A percentile compares a stretch with the other conserved stretches of the same genome.
Conservation (phyloP, 2,329 filamentous ascomycete species). For the Aspergillus phoenicis region DNA sequence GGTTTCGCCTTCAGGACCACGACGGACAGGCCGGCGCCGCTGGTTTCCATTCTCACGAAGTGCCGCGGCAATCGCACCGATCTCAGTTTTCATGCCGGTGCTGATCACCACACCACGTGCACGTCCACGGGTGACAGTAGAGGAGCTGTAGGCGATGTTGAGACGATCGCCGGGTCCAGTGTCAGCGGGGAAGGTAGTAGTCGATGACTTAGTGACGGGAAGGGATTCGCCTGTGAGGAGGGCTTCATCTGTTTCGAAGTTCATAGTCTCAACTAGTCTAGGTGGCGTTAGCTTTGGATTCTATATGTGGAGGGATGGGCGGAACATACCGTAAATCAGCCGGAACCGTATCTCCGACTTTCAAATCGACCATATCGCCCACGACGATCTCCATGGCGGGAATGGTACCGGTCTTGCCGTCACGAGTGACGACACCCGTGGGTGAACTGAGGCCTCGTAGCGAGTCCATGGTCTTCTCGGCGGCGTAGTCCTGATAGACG, state of each 20-base stretch:
- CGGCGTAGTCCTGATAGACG: slow-evolving; percentile 63
- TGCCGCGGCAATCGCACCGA: slow-evolving; percentile 65
- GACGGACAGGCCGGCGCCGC: slow-evolving; percentile 53
- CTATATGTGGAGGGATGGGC: slow-evolving; percentile 29
- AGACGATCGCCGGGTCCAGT: slow-evolving; percentile 62
- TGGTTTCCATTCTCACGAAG: slow-evolving; percentile 63
- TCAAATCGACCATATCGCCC: slow-evolving; percentile 60
- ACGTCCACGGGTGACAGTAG: slow-evolving; percentile 63
- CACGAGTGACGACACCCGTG: slow-evolving; percentile 59
- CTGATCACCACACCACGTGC: slow-evolving; percentile 62
- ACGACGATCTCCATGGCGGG: slow-evolving; percentile 63
- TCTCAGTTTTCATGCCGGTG: slow-evolving; percentile 65
- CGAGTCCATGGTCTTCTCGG: slow-evolving; percentile 65
- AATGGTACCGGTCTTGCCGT: slow-evolving; percentile 58
- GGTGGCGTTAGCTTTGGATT: background rate
- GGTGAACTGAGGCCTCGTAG: slow-evolving; percentile 60
- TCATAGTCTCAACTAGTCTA: slow-evolving; percentile 63
- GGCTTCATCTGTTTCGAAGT: slow-evolving; percentile 73
- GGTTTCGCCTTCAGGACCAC: slow-evolving; percentile 52
- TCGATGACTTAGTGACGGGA: slow-evolving; percentile 58
- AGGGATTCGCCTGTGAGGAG: slow-evolving; percentile 65
- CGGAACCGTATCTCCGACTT: slow-evolving; percentile 64
- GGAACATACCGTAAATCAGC: slow-evolving; percentile 58
- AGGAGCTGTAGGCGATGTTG: slow-evolving; percentile 65
- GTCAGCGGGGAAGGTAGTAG: slow-evolving; percentile 49